Evolutionary conservation across 495 filamentous ascomycete genomes (phyloP).

Genomic region (Staphylotrichum longicolle): DNA sequence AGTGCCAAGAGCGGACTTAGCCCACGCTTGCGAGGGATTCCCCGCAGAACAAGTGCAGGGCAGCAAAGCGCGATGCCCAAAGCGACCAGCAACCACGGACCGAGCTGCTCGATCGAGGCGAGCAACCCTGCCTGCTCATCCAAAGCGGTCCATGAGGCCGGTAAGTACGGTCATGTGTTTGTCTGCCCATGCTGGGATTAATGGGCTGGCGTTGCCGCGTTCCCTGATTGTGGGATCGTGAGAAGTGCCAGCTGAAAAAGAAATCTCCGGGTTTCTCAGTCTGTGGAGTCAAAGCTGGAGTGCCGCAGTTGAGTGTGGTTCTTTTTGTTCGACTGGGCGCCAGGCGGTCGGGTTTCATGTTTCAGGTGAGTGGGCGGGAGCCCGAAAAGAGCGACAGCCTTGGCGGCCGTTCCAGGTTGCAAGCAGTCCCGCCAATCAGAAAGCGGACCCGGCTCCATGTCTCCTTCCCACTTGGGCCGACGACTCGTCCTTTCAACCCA

Average conservation of each 20-base stretch:
- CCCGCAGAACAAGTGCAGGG: slow-evolving; percentile 10
- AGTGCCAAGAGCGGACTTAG: neutral
- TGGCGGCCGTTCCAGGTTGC: slow-evolving; percentile 1
- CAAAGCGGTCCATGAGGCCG: no score
- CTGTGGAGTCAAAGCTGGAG: neutral
- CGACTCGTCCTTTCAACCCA: no score
- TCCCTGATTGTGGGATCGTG: neutral
- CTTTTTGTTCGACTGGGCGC: slow-evolving; percentile 14
- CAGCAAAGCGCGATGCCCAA: slow-evolving; percentile 6
- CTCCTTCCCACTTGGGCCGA: no score
- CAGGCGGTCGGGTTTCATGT: slow-evolving; percentile 20
- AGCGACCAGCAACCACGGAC: slow-evolving; percentile 1
- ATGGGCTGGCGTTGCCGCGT: no score
- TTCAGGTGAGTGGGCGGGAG: slow-evolving; percentile 19
- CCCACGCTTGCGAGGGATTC: slow-evolving; percentile 1
- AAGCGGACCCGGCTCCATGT: no score
- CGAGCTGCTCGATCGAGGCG: slow-evolving; percentile 14
- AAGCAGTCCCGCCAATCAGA: slow-evolving; percentile 8
- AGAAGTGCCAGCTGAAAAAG: slow-evolving; percentile 6
- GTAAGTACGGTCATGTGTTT: no score
- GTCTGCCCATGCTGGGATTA: slow-evolving; percentile 3
- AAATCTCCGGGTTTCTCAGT: neutral
- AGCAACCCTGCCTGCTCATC: neutral
- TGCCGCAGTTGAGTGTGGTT: slow-evolving; percentile 13
- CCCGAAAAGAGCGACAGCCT: slow-evolving; percentile 5